phyloP scores from a whole-genome alignment of 2,329 filamentous ascomycete genomes.

The Proliferodiscus dingleyae region DNA sequence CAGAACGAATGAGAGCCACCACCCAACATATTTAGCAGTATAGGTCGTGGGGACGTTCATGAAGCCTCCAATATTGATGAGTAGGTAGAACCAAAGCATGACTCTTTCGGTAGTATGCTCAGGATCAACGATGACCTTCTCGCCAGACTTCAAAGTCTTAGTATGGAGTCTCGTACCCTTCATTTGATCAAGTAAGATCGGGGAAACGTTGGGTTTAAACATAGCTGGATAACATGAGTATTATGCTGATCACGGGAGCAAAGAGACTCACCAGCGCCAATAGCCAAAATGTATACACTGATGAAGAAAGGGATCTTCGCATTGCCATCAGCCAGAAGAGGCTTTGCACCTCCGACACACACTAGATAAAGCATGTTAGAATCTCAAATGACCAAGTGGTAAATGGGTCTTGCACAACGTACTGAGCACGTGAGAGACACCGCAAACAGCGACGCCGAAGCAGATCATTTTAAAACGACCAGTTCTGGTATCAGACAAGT shows the following conservation, averaged over 20 bases:
- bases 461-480: constrained; percentile 62
- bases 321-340: constrained; percentile 48
- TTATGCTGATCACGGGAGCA: too few species aligned
- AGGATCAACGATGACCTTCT: constrained; percentile 56
- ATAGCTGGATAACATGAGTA: too few species aligned
- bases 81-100: constrained; percentile 63
- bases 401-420: constrained; percentile 2
- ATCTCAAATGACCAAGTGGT: too few species aligned
- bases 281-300: constrained; percentile 24
- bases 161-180: constrained; percentile 38
- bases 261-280: too few species aligned
- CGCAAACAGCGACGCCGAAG: constrained; percentile 44
- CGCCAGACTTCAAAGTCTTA: constrained; percentile 45
- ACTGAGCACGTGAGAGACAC: constrained; percentile 49
- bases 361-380: background rate
- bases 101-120: constrained; percentile 53
- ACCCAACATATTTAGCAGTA: constrained; percentile 41
- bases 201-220: constrained; percentile 67
- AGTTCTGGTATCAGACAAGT: constrained; percentile 57
- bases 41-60: constrained; percentile 40
- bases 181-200: constrained; percentile 59
- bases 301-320: constrained; percentile 46
- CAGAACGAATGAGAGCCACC: constrained; percentile 66
- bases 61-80: constrained; percentile 60
- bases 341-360: background rate